These are phyloP conservation scores for Gentiana dahurica DNA, from an alignment of 257 asterid species.

Conservation along the genomic window DNA sequence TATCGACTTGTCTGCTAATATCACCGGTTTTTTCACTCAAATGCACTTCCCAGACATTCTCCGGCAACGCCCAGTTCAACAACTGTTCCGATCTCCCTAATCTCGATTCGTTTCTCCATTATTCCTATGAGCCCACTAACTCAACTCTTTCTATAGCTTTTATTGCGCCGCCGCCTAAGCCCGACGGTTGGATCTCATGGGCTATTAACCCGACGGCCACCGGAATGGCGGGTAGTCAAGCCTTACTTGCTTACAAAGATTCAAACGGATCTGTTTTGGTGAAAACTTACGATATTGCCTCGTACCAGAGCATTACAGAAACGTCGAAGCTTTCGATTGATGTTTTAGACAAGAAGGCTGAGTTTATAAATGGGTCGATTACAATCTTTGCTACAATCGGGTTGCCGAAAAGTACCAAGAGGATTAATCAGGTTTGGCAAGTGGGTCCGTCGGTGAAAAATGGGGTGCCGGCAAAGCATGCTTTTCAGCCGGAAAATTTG, in stretches of 20 bases:
- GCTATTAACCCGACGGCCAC: slow-evolving; percentile 49
- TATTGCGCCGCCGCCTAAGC: slow-evolving; percentile 35
- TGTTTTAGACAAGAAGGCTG: slow-evolving; percentile 36
- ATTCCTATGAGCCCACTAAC: slow-evolving; percentile 33
- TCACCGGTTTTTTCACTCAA: slow-evolving; percentile 31
- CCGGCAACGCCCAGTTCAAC: slow-evolving; percentile 15
- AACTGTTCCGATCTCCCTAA: slow-evolving; percentile 46
- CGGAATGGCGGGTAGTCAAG: slow-evolving; percentile 57
- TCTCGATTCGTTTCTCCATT: slow-evolving; percentile 57
- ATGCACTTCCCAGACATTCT: slow-evolving; percentile 33
- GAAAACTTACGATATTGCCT: slow-evolving; percentile 34
- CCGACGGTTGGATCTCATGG: slow-evolving; percentile 76
- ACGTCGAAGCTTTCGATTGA: slow-evolving; percentile 30
- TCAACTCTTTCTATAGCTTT: slow-evolving; percentile 47
- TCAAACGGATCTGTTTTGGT: slow-evolving; percentile 39
- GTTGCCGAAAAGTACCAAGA: slow-evolving; percentile 27
- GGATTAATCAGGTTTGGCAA: slow-evolving; percentile 67
- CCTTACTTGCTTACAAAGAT: slow-evolving; percentile 38
- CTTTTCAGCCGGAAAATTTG: slow-evolving; percentile 30
- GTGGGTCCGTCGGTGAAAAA: slow-evolving; percentile 40
- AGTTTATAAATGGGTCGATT: slow-evolving; percentile 25
- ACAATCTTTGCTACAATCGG: slow-evolving; percentile 43
- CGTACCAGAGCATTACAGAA: slow-evolving; percentile 25
- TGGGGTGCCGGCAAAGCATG: slow-evolving; percentile 45
- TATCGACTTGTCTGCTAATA: slow-evolving; percentile 24